Evolutionary conservation across 805 yeast genomes (phyloP), one percentile per base, ranked within the genome.

Genomic region (Saturnispora ahearnii): DNA sequence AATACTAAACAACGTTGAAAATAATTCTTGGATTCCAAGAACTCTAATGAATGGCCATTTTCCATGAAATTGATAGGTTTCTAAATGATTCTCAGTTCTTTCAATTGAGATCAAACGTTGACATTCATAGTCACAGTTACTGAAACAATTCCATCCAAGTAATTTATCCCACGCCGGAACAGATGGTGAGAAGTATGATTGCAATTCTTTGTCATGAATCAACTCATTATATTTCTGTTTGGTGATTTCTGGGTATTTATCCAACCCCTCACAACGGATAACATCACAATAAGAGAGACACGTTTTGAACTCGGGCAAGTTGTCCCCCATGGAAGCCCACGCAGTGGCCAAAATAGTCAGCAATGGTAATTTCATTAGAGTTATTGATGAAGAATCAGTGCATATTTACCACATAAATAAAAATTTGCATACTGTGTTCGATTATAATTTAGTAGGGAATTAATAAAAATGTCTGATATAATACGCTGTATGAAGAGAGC

Each of bases 41-140:
- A 85, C 61, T 45, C 99, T 73, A 15, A 71, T 54, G 60, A 93
- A 93, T 2, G 98, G 98, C 99, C 99, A 93, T 68, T 93, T 93
- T 0, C 99, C 99, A 65, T 93, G 96, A 67, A 87, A 93, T 64
- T 93, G 99, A 38, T 74, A 74, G 0, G 87, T 69, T 50, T 79
- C 82, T 52, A 75, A 72, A n/a, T 73, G 71, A 2, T 66, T 55
- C 0, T 51, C 55, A 13, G 68, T 65, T 22, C 96, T 71, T 36
- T 76, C 69, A 2, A 61, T 59, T 0, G 96, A 89, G 42, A 91
- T 70, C 8, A 78, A 62, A 50, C 88, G 81, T 64, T 93, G 98
- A 64, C 99, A 93, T 57, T 81, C 84, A 65, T 93, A 93, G 66
- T 93, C 98, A 67, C 99, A 93, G 61, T 93, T 82, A 29, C 81